Percentiles rank a stretch among this genome's conserved stretches.
Conservation (phyloP, 2,329 filamentous ascomycete species). For the Venturia oleaginea region DNA sequence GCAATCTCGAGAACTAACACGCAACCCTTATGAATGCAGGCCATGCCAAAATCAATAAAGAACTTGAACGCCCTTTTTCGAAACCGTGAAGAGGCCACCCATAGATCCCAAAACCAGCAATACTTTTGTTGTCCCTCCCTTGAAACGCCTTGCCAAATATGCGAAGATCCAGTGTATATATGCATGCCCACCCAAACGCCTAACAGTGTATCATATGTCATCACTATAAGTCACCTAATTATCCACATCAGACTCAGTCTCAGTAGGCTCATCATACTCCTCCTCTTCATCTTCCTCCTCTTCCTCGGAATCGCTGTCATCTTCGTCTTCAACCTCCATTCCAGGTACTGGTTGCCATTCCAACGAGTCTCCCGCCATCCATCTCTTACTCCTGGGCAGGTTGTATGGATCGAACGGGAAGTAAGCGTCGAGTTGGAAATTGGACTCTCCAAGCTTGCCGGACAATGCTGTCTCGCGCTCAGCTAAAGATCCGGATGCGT, state of each 20-base stretch:
- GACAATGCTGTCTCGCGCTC: conserved; percentile 47
- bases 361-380: conserved; percentile 79
- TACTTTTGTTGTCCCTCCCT: not conserved
- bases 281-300: conserved; percentile 43
- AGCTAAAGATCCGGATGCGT: conserved; percentile 28
- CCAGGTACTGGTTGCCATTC: conserved; percentile 69
- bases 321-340: conserved; percentile 12
- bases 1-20: not conserved
- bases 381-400: conserved; percentile 74
- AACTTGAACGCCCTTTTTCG: not conserved
- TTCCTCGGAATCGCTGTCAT: conserved; percentile 2
- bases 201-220: not conserved
- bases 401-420: conserved; percentile 98
- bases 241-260: conserved; percentile 27
- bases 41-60: not conserved
- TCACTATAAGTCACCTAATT: not conserved
- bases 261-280: conserved; percentile 40
- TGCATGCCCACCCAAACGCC: not conserved
- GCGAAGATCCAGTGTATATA: not conserved
- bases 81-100: not conserved
- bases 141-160: not conserved
- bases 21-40: not conserved
- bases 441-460: conserved; percentile 58
- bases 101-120: not conserved
- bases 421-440: conserved; percentile 82